Evolutionary conservation across 2,329 filamentous ascomycete genomes (phyloP).

Genomic region (Passalora sequoiae): DNA sequence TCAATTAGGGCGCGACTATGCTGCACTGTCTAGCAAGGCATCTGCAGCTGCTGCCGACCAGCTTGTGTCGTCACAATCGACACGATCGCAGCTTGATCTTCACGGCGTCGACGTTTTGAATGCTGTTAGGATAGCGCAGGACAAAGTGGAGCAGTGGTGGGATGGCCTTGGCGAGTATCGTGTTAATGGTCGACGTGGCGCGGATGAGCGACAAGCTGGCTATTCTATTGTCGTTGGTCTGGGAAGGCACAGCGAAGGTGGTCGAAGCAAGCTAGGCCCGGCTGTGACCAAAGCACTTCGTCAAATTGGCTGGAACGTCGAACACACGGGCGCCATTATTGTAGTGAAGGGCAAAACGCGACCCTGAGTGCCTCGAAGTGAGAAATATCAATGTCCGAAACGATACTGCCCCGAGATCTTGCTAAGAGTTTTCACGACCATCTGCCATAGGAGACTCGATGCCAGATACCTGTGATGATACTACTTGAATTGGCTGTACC

Average conservation of each 20-base stretch:
- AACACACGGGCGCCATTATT: slow-evolving; percentile 65
- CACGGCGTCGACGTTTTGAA: slow-evolving; percentile 79
- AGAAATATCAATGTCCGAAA: too few relatives aligned
- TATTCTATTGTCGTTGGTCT: slow-evolving; percentile 76
- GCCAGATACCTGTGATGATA: too few relatives aligned
- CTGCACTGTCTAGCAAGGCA: slow-evolving; percentile 53
- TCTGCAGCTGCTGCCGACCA: slow-evolving; percentile 63
- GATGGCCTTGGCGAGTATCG: slow-evolving; percentile 60
- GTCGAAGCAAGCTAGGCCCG: slow-evolving; percentile 68
- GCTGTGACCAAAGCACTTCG: slow-evolving; percentile 72
- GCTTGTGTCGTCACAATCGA: slow-evolving; percentile 63
- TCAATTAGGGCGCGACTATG: slow-evolving; percentile 62
- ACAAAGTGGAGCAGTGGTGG: slow-evolving; percentile 72
- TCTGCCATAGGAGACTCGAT: too few relatives aligned
- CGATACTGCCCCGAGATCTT: too few relatives aligned
- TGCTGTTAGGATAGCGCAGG: slow-evolving; percentile 70
- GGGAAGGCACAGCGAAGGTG: slow-evolving; percentile 72
- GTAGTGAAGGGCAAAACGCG: slow-evolving; percentile 55
- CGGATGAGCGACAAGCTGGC: slow-evolving; percentile 45
- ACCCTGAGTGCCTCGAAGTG: slow-evolving; percentile 6
- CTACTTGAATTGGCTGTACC: too few relatives aligned
- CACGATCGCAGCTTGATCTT: slow-evolving; percentile 60
- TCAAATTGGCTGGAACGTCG: slow-evolving; percentile 76
- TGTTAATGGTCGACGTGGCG: slow-evolving; percentile 42
- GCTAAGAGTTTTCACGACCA: too few relatives aligned